Evolutionary conservation across 192 early-diverging fungal species (phyloP), one percentile per base, ranked within the genome.

Genomic region (Coemansia sp.): DNA sequence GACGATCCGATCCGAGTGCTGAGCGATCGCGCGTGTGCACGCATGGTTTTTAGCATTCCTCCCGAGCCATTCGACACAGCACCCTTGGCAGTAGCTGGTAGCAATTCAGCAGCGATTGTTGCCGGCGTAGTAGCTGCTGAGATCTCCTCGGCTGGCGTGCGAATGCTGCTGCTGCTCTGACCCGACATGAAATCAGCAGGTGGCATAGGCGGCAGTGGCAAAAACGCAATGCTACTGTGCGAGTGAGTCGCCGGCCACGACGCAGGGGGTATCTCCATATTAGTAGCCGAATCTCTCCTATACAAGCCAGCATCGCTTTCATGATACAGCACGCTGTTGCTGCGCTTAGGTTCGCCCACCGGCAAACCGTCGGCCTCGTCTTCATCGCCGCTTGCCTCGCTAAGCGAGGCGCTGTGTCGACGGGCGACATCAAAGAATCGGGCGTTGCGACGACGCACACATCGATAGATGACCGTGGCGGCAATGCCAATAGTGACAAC

Each of bases 401-500:
- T 70, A 45, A 39, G 37, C 11, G 48, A n/a, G 10, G 50, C 20
- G 43, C 47, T 35, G 9, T 64, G 45, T 1, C 56, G 35, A 21
- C 61, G 58, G 2, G 53, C 65, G 47, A 23, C 10, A 26, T 60
- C 56, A 36, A 36, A 59, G 16, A 62, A 43, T 3, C 45, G 39
- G 9, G 58, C 66, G 38, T 43, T 42, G 35, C 76, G 70, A 3
- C 82, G 80, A 35, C 75, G 72, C 21, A 71, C 52, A 35, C 75
- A 50, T 33, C 82, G 77, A 38, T 74, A 76, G 7, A 79, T 65
- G 9, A 84, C 71, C 0, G 77, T 69, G 2, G 77, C 71, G 3
- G 77, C 66, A 43, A 84, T 84, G 10, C 78, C 72, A 53, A 84
- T 73, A 21, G 79, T 68, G 18, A 82, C 25, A 0, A 82, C 43